Base-by-base conservation (phyloP, 306 rosid genomes). In the Sicyos edulis region DNA sequence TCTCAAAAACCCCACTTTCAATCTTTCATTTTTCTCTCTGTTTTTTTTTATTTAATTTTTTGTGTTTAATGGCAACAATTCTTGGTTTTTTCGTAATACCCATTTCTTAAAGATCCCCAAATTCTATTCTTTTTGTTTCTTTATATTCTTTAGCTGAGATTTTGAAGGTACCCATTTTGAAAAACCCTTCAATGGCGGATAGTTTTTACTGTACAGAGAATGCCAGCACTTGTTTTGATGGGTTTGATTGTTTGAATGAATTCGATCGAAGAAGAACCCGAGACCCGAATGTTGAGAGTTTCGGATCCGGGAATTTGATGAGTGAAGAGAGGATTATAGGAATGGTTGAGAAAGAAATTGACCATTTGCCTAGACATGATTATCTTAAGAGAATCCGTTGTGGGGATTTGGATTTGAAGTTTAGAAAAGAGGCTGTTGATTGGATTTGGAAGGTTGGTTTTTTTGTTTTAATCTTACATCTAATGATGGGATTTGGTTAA, bases 381-480 rank as follows among this genome's bases (percentile, higher is more conserved):
- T 92, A 89, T 73, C 81, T 89, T 21, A 72, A 66, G 62, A 86
- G 87, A 74, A 74, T 92, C 69, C 88, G 83, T 49, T 66, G 81
- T 72, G 89, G 95, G 81, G 92, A 83, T 72, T 83, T 93, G 73
- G 87, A 87, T 72, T 80, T 87, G 83, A 84, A 75, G 78, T 74
- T 81, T 51, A 83, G 97, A 69, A 81, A 44, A 16, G 83, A 86
- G 47, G 92, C 97, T 72, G 47, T 89, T 77, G 95, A 89, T 82
- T 85, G 92, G 96, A 89, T 89, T 86, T 79, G 54, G 77, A 89
- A 89, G 97, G 97, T 92, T 82, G 67, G 85, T 60, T 9, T 58
- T 58, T 19, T 53, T 32, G 16, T 51, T 51, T 5, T n/a, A 1
- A 0, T 16, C 17, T 16, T n/a, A 10, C 1, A 37, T 26, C 65